Evolutionary conservation across 495 filamentous ascomycete genomes (phyloP), one percentile per base, ranked within the genome.

Genomic region (Physcia stellaris): DNA sequence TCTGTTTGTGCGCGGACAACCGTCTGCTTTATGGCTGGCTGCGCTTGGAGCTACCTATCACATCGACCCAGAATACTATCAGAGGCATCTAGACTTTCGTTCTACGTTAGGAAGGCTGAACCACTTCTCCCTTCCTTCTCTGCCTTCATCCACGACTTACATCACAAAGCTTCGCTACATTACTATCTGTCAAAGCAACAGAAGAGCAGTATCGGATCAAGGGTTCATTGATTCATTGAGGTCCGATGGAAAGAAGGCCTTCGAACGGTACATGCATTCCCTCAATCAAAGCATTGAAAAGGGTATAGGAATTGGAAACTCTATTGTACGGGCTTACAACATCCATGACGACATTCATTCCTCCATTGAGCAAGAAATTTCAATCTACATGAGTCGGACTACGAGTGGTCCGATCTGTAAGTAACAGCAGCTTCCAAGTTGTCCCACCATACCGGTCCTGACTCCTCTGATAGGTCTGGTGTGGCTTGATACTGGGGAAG

Each of bases 21-120:
- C 41, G n/a, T 37, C 54, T 2, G 31, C 56, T 11, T 40, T 47
- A 39, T 59, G 51, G 46, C 24, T 59, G 9, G 42, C 12, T 23
- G 24, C 22, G 3, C 34, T 57, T 35, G 56, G 56, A n/a, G 26
- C 41, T 10, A 32, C 15, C 22, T 55, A 29, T 26, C 27, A 33
- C 5, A 41, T 51, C 33, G 50, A 59, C 34, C 54, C 56, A 1
- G 46, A 53, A 32, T 51, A 43, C 35, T 53, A 53, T 28, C 21
- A 39, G 4, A 33, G 54, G 1, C 52, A 53, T 43, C 42, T 57
- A 1, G 46, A 51, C 16, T 57, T 52, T 32, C 32, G 29, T 17
- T 32, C 29, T 15, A 38, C 41, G 10, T 4, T 44, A 12, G 13
- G 2, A 7, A 15, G 37, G 10, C 22, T 15, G 15, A 13, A 12